Percentiles rank a stretch among this genome's conserved stretches.
These are phyloP conservation scores for Metschnikowia kunwiensis DNA, from an alignment of 805 yeast species.

Conservation along the genomic window DNA sequence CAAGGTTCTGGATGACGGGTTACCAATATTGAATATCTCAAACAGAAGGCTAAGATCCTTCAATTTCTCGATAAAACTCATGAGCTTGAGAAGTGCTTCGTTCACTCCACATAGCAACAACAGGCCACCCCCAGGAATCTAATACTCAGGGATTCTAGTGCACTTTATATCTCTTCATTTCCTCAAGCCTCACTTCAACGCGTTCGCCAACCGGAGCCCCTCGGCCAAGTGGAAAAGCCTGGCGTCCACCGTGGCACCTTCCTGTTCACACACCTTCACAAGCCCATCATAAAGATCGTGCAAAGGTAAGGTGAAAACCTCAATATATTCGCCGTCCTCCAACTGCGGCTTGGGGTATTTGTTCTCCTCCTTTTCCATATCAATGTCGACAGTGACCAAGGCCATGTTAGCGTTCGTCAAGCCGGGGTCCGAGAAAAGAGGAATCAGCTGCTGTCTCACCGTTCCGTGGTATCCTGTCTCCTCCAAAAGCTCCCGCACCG, in stretches of 20 bases:
- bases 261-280: slow-evolving; percentile 42
- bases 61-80: too few species aligned
- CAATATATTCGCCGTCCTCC: slow-evolving; percentile 92
- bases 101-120: too few species aligned
- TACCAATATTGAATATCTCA: too few species aligned
- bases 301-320: slow-evolving; percentile 74
- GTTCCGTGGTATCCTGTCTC: slow-evolving; percentile 90
- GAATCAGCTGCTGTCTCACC: slow-evolving; percentile 30
- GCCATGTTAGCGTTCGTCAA: slow-evolving; percentile 83
- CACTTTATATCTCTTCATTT: too few species aligned
- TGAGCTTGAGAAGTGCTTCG: too few species aligned
- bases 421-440: slow-evolving; percentile 77
- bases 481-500: slow-evolving; percentile 81
- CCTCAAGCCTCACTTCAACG: slow-evolving; percentile 1
- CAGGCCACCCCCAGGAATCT: too few species aligned
- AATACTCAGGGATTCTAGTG: too few species aligned
- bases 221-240: slow-evolving; percentile 83
- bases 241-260: slow-evolving; percentile 83
- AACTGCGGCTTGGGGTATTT: slow-evolving; percentile 65
- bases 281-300: slow-evolving; percentile 53
- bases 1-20: too few species aligned
- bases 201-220: slow-evolving; percentile 62
- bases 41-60: too few species aligned
- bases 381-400: slow-evolving; percentile 75
- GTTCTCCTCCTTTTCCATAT: slow-evolving; percentile 63